phyloP scores from a whole-genome alignment of 805 yeast species.

The Dipodascopsis uninucleata region DNA sequence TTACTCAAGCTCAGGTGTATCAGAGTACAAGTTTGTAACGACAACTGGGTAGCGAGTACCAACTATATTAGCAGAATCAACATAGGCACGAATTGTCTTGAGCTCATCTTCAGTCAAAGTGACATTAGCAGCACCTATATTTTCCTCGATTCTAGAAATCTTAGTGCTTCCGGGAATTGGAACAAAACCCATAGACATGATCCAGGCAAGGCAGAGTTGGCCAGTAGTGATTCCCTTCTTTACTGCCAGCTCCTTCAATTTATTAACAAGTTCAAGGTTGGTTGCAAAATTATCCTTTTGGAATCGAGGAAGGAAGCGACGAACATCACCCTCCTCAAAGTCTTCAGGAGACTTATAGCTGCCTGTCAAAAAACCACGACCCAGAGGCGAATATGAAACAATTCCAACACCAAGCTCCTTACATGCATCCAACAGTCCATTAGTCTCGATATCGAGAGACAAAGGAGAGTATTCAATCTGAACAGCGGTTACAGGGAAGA shows the following conservation, averaged over 20 bases:
- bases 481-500: slow-evolving; percentile 58
- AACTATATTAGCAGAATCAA: slow-evolving; percentile 18
- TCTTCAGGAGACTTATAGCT: slow-evolving; percentile 44
- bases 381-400: slow-evolving; percentile 79
- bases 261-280: slow-evolving; percentile 50
- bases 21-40: not conserved
- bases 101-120: slow-evolving; percentile 15
- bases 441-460: slow-evolving; percentile 54
- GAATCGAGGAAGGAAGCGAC: slow-evolving; percentile 54
- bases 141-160: not conserved
- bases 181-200: not conserved
- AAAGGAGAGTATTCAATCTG: slow-evolving; percentile 79
- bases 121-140: not conserved
- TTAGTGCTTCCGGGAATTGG: not conserved
- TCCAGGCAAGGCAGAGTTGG: slow-evolving; percentile 35
- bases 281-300: slow-evolving; percentile 51
- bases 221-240: slow-evolving; percentile 33
- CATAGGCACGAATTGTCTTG: slow-evolving; percentile 13
- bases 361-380: slow-evolving; percentile 76
- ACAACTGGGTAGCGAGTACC: slow-evolving; percentile 18
- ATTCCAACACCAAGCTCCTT: slow-evolving; percentile 59
- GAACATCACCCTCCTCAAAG: slow-evolving; percentile 52
- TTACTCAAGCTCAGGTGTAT: slow-evolving; percentile 1
- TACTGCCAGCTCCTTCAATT: slow-evolving; percentile 50
- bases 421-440: slow-evolving; percentile 62